Conservation (phyloP, 768 basidiomycete genomes). For the Stropharia rugosoannulata region DNA sequence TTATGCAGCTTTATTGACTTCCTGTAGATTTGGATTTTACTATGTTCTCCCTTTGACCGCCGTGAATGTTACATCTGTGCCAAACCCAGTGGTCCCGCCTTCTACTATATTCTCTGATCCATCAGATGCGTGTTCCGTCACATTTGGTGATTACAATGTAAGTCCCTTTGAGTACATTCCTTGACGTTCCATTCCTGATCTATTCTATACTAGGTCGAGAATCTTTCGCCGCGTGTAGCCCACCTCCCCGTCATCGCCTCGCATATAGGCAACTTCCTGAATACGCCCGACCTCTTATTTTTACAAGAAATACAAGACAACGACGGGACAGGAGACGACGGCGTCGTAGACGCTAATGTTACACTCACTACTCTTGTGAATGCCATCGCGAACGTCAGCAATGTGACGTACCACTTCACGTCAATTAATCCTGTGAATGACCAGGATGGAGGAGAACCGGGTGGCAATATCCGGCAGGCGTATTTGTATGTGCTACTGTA, state of each 20-base stretch:
- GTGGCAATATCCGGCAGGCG: slow-evolving; percentile 64
- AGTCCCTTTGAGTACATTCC: slow-evolving; percentile 5
- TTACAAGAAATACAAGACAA: slow-evolving; percentile 68
- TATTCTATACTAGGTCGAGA: slow-evolving; percentile 43
- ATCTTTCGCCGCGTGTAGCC: slow-evolving; percentile 47
- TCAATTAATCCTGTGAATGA: slow-evolving; percentile 52
- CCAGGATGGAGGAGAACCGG: slow-evolving; percentile 59
- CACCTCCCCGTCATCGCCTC: slow-evolving; percentile 47
- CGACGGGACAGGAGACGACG: slow-evolving; percentile 50
- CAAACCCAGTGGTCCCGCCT: slow-evolving; percentile 33
- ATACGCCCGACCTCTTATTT: slow-evolving; percentile 58
- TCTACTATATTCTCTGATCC: slow-evolving; percentile 35
- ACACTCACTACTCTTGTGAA: slow-evolving; percentile 49
- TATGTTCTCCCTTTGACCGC: slow-evolving; percentile 58
- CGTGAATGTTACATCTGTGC: slow-evolving; percentile 40
- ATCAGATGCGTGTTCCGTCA: slow-evolving; percentile 40
- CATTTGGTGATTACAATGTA: slow-evolving; percentile 63
- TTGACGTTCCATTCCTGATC: neutral
- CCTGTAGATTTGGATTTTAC: slow-evolving; percentile 47
- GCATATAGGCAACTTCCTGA: slow-evolving; percentile 52
- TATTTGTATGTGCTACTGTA: slow-evolving; percentile 40
- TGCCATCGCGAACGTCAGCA: slow-evolving; percentile 43
- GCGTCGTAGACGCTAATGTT: slow-evolving; percentile 52
- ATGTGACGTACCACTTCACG: slow-evolving; percentile 46
- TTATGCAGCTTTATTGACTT: neutral